Base-by-base conservation (phyloP, 2,329 filamentous ascomycete species). In the Drechslerella dactyloides region DNA sequence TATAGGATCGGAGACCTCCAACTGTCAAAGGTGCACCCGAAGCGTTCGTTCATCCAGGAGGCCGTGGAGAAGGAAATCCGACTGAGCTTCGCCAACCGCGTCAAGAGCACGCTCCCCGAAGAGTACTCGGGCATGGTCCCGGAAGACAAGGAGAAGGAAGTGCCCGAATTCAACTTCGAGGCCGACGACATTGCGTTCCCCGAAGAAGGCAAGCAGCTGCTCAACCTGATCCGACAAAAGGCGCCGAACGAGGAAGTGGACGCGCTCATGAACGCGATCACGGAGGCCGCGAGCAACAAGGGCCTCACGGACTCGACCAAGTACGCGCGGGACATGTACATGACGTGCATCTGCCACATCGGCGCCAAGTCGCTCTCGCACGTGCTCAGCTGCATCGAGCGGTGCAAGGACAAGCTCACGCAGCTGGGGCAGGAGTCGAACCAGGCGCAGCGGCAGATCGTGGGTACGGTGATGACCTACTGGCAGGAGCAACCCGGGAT, bases 291-390 rank as follows among this genome's bases (percentile, higher is more conserved):
- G 17, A 73, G 56, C 51, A 72, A 72, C 35, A 72, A 72, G 51
- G 87, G 87, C 2, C 82, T 93, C 33, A 76, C 81, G 0, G 92
- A 97, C 73, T 89, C 92, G 2, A 83, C 94, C 44, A 86, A 96
- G 15, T 84, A 89, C n/a, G 94, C 91, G 74, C 96, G 92, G 2
- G 94, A 97, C 78, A 92, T 92, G 44, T 96, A 96, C 78, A 88
- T 96, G 78, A 99, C 93, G 0, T 88, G 91, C 19, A 93, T 99
- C 75, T 94, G 93, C 82, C 94, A 88, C 81, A 88, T 97, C 54
- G 94, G 94, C 50, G 93, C 91, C 74, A 99, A 99, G 81, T 97
- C 93, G 0, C 86, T 99, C 33, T 97, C 93, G 11, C 94, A 99
- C 79, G 91, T 97, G 2, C 86, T 99, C 15, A 96, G 93, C 7